Base-by-base conservation (phyloP, 495 filamentous ascomycete species). In the Annulohypoxylon moriforme region DNA sequence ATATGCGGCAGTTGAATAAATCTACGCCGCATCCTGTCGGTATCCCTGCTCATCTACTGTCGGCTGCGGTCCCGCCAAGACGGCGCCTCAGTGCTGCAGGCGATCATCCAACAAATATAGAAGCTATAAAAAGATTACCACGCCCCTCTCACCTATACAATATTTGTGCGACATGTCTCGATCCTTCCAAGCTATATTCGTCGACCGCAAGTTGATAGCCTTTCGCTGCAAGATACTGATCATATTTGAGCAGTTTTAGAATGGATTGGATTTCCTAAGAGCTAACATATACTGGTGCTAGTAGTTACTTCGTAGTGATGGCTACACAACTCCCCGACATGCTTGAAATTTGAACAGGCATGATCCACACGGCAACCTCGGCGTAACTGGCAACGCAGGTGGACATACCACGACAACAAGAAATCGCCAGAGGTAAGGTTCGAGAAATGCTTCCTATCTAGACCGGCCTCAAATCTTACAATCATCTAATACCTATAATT, bases 21-120 rank as follows among this genome's bases (percentile, higher is more conserved):
- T 42, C 38, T 14, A n/a, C 20, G 16, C 40, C 16, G 40, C 8
- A 20, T 8, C 13, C 13, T 44, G 14, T 24, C 46, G 22, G 46
- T 11, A 49, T 11, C 46, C 46, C 18, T 49, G 20, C 11, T 49
- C 40, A 20, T 20, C 10, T 20, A 49, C 4, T 13, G 18, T 25
- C 4, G 46, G 46, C 46, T 25, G 46, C 18, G 10, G 46, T 11
- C 8, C 10, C 18, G 20, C 9, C 49, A 53, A 9, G 22, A 53
- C 25, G 24, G 49, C 49, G 49, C 49, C 49, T 53, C 49, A 53
- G 4, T 31, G 25, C 49, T 53, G 25, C 49, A 53, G 49, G 49
- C 49, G 49, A 31, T 53, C 49, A 31, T 31, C 25, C 10, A 16
- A 29, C 8, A 31, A 9, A 31, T 53, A 40, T 40, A 40, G n/a